Conservation (phyloP, 1,284 basidiomycete genomes). For the Omphalotus olearius region DNA sequence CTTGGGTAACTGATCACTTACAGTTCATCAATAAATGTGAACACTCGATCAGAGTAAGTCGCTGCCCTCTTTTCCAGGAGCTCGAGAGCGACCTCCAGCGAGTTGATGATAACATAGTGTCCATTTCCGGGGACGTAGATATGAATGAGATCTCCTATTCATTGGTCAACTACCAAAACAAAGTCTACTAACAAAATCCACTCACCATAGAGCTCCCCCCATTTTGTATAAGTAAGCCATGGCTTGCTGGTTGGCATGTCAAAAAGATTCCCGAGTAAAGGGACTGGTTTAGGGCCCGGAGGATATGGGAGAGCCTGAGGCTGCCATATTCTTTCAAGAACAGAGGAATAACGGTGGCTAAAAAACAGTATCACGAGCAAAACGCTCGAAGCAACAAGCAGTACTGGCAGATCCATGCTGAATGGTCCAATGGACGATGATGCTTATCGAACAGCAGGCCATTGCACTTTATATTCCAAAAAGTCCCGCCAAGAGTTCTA, state of each 20-base stretch:
- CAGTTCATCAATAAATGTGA: constrained; percentile 28
- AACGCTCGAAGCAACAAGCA: no score
- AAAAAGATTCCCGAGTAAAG: not conserved
- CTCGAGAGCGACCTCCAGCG: constrained; percentile 33
- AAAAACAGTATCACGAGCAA: no score
- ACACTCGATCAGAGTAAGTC: constrained; percentile 43
- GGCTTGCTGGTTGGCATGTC: not conserved
- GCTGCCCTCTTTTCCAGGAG: constrained; percentile 43
- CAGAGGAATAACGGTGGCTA: no score
- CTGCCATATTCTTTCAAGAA: not conserved
- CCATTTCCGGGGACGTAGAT: no score
- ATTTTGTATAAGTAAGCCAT: not conserved
- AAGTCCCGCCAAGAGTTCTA: no score
- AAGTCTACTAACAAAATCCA: no score
- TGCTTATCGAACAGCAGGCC: no score
- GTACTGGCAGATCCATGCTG: no score
- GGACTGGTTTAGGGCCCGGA: not conserved
- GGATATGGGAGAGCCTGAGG: not conserved
- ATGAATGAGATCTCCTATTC: no score
- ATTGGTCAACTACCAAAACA: no score
- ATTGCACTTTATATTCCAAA: no score
- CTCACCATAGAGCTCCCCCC: not conserved
- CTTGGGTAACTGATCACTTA: not conserved
- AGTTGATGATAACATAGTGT: constrained; percentile 34
- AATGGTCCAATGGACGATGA: no score